Evolutionary conservation across 768 basidiomycete genomes (phyloP).

Genomic region (Phylloporus sp.): DNA sequence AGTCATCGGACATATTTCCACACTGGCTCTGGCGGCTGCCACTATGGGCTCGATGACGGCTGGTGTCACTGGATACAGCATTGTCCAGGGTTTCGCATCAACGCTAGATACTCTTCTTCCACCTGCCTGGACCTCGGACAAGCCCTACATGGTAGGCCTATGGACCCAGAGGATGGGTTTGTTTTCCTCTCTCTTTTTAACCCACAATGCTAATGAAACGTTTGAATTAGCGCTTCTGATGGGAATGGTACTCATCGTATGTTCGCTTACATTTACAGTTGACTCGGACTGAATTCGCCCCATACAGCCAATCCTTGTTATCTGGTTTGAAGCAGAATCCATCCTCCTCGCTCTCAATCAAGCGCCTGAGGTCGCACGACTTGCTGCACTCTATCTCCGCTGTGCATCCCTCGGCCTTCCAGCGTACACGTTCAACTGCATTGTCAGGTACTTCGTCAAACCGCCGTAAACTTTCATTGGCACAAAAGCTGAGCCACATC

Average conservation of each 20-base stretch:
- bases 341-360: conserved; percentile 74
- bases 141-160: conserved; percentile 80
- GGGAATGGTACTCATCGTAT: conserved; percentile 54
- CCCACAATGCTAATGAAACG: conserved; percentile 2
- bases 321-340: conserved; percentile 83
- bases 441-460: conserved; percentile 41
- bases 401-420: conserved; percentile 79
- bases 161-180: conserved; percentile 88
- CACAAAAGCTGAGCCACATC: not conserved
- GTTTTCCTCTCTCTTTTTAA: conserved; percentile 22
- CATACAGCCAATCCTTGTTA: conserved; percentile 47
- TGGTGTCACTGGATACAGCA: conserved; percentile 52
- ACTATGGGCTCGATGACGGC: conserved; percentile 73
- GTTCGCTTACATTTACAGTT: conserved; percentile 20
- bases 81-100: conserved; percentile 77
- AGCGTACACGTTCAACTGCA: conserved; percentile 56
- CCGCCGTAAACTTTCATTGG: not conserved
- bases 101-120: conserved; percentile 93
- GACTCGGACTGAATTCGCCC: not conserved
- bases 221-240: conserved; percentile 54
- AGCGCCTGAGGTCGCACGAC: conserved; percentile 78
- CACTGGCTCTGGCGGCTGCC: conserved; percentile 82
- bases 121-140: conserved; percentile 88
- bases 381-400: conserved; percentile 74
- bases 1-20: conserved; percentile 88